Percentiles rank a stretch among this genome's conserved stretches.
These are phyloP conservation scores for Rhizopogon sp. DNA, from an alignment of 768 basidiomycete genomes.

Conservation along the genomic window DNA sequence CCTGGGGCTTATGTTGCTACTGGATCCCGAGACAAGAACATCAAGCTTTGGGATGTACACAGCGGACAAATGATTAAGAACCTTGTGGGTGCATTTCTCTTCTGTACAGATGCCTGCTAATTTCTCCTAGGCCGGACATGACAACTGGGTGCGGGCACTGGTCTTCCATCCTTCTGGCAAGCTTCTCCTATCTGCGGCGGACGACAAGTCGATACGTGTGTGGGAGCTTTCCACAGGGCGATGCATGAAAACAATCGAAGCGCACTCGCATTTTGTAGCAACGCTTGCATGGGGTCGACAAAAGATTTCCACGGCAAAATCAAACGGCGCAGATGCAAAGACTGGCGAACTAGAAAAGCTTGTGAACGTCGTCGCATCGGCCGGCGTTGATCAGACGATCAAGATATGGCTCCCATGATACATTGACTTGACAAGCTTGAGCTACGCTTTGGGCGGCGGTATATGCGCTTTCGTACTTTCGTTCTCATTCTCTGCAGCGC, in stretches of 20 bases:
- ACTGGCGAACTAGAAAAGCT: conserved; percentile 45
- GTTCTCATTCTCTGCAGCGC: conserved; percentile 8
- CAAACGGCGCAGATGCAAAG: conserved; percentile 31
- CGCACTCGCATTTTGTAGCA: conserved; percentile 81
- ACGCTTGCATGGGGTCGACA: conserved; percentile 79
- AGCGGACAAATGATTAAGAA: conserved; percentile 78
- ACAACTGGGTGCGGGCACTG: conserved; percentile 87
- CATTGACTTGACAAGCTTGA: not conserved
- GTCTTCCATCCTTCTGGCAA: conserved; percentile 90
- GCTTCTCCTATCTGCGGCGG: conserved; percentile 84
- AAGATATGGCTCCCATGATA: conserved; percentile 60
- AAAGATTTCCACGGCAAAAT: conserved; percentile 34
- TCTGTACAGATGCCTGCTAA: conserved; percentile 4
- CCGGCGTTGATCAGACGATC: conserved; percentile 62
- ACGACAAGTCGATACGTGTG: conserved; percentile 87
- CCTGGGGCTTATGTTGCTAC: conserved; percentile 66
- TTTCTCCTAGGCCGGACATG: conserved; percentile 60
- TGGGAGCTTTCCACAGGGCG: conserved; percentile 88
- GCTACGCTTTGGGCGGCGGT: conserved; percentile 4
- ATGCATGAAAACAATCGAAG: conserved; percentile 83
- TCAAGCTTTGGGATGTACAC: conserved; percentile 86
- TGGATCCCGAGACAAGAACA: conserved; percentile 86
- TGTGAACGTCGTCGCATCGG: conserved; percentile 66
- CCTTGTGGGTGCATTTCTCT: conserved; percentile 42
- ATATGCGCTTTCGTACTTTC: conserved; percentile 6